Conservation (phyloP, 2,329 filamentous ascomycete genomes). For the Salinomyces thailandicus region DNA sequence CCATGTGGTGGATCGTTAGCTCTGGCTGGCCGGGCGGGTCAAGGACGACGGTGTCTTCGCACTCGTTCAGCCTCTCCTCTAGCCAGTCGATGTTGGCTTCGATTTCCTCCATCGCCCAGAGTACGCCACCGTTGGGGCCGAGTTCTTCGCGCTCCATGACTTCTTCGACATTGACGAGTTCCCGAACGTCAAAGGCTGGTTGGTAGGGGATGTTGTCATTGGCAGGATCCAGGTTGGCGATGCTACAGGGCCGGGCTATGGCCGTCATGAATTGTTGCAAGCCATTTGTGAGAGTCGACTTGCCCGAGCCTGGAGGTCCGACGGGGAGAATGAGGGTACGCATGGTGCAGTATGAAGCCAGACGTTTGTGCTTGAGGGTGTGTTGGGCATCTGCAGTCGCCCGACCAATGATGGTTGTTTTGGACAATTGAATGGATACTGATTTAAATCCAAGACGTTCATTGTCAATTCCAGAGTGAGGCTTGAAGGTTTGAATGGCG, state of each 20-base stretch:
- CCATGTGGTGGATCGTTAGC: constrained; percentile 89
- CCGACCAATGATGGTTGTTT: too few relatives aligned
- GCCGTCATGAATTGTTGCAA: constrained; percentile 98
- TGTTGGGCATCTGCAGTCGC: too few relatives aligned
- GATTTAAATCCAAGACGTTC: too few relatives aligned
- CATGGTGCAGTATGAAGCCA: constrained; percentile 6
- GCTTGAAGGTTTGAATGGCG: too few relatives aligned
- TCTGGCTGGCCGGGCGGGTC: constrained; percentile 97
- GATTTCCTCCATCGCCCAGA: constrained; percentile 91
- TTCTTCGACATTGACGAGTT: constrained; percentile 80
- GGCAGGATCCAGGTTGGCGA: constrained; percentile 93
- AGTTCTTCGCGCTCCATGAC: constrained; percentile 87
- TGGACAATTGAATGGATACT: too few relatives aligned
- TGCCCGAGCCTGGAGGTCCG: constrained; percentile 89
- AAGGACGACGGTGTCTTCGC: constrained; percentile 84
- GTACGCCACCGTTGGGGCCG: constrained; percentile 81
- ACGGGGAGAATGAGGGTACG: constrained; percentile 23
- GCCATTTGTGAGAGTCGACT: constrained; percentile 97
- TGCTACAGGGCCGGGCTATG: constrained; percentile 86
- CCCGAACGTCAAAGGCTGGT: constrained; percentile 80
- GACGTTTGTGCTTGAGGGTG: too few relatives aligned
- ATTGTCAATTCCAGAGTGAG: too few relatives aligned
- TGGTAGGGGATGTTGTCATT: constrained; percentile 89
- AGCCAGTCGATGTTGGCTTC: constrained; percentile 93
- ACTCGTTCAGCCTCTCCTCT: constrained; percentile 63